Evolutionary conservation across 331 rosid species (phyloP).

Genomic region (Cucumis variabilis): DNA sequence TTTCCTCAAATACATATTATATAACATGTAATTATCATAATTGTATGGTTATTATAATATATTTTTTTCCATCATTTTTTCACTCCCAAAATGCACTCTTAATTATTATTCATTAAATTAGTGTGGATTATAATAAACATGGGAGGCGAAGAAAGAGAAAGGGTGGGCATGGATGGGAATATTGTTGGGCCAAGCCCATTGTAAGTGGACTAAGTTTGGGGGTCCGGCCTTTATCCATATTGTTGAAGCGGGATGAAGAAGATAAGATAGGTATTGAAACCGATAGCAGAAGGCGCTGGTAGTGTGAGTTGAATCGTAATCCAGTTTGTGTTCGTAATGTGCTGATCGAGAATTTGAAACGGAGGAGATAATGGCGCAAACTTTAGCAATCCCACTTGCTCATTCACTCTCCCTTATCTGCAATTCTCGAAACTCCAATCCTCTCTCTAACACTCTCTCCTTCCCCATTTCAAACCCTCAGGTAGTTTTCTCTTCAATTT

Average conservation of each 20-base stretch:
- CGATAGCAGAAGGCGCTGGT: not conserved
- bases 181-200: slow-evolving; percentile 7
- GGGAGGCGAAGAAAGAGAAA: too few relatives aligned
- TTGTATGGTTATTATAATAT: too few relatives aligned
- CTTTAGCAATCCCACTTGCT: slow-evolving; percentile 76
- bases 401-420: slow-evolving; percentile 72
- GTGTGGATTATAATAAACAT: too few relatives aligned
- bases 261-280: not conserved
- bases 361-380: slow-evolving; percentile 64
- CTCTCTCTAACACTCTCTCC: slow-evolving; percentile 54
- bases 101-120: too few relatives aligned
- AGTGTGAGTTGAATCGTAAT: too few relatives aligned
- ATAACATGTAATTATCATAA: too few relatives aligned
- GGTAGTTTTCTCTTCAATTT: slow-evolving; percentile 45
- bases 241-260: not conserved
- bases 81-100: too few relatives aligned
- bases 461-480: slow-evolving; percentile 48
- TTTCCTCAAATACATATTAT: too few relatives aligned
- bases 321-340: not conserved
- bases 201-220: not conserved
- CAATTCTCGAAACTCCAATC: slow-evolving; percentile 40
- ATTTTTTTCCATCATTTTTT: too few relatives aligned
- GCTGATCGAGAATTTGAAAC: not conserved
- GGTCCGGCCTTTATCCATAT: not conserved
- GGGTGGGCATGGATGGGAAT: not conserved